Conservation (phyloP, 208 protist genomes). For the Tetramitus jugosus region DNA sequence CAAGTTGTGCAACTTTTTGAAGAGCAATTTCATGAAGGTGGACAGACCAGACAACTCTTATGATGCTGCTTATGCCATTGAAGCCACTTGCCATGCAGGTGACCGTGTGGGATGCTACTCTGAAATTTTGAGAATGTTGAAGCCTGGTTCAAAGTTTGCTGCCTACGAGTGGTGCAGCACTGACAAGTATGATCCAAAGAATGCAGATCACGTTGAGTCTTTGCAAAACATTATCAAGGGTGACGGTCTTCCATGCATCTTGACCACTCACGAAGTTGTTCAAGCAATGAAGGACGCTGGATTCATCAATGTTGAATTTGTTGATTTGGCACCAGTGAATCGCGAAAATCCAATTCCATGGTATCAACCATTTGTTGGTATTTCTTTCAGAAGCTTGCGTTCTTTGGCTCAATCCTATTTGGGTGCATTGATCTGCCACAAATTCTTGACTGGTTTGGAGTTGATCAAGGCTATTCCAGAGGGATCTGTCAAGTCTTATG, state of each 20-base stretch:
- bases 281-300: slow-evolving; percentile 73
- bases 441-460: slow-evolving; percentile 67
- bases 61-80: slow-evolving; percentile 87
- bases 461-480: slow-evolving; percentile 54
- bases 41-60: slow-evolving; percentile 68
- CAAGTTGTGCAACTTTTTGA: slow-evolving; percentile 63
- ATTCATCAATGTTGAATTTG: slow-evolving; percentile 72
- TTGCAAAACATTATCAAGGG: slow-evolving; percentile 86
- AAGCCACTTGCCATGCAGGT: slow-evolving; percentile 91
- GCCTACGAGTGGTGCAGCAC: slow-evolving; percentile 91
- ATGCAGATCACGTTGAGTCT: slow-evolving; percentile 70
- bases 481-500: slow-evolving; percentile 62
- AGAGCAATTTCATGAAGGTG: slow-evolving; percentile 87
- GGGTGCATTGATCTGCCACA: slow-evolving; percentile 62
- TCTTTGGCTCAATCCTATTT: slow-evolving; percentile 62
- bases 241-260: slow-evolving; percentile 59
- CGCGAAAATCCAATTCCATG: slow-evolving; percentile 62
- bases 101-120: slow-evolving; percentile 77
- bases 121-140: slow-evolving; percentile 85
- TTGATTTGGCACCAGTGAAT: slow-evolving; percentile 57
- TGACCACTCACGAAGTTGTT: slow-evolving; percentile 33
- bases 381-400: slow-evolving; percentile 56
- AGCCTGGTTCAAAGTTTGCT: slow-evolving; percentile 78
- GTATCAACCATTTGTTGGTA: slow-evolving; percentile 68
- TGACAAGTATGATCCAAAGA: slow-evolving; percentile 75